Evolutionary conservation across 176 grass and related monocot genomes (phyloP), one percentile per base, ranked within the genome.

Genomic region (Aegilops bicornis): DNA sequence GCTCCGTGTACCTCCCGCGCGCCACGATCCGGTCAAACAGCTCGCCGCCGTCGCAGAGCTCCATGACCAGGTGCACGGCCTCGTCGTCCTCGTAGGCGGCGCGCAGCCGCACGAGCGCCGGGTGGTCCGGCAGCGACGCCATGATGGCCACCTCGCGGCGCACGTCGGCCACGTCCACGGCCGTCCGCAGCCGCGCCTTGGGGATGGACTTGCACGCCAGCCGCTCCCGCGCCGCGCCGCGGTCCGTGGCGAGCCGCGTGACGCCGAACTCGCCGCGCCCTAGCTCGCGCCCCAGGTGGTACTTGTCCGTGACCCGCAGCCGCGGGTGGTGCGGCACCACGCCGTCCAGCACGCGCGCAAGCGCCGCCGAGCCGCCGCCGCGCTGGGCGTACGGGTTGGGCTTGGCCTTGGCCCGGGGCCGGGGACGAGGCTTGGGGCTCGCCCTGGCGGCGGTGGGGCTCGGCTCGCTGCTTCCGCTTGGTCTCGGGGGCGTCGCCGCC

Each of bases 61-160:
- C 93, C 93, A 95, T 95, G 25, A 95, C 93, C 11, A 95, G 89
- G 91, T 95, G 93, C 71, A 95, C 93, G 17, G 93, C 93, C 1
- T 89, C 89, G 40, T 20, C 71, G 80, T 95, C 93, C 91, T 95
- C 93, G 81, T 93, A 95, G 0, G 91, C 88, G 0, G 89, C 93
- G 5, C 90, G 64, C 9, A 95, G 71, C 1, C 83, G 80, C 24
- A 95, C 93, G 11, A 94, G 84, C 50, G 90, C 88, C 63, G 92
- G 92, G 81, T 94, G 92, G 24, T 86, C 89, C 0, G 92, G 92
- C 4, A 94, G 85, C 48, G 89, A 83, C 60, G 92, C 88, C 92
- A 94, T 94, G 86, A 94, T 94, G 50, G 92, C 87, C 45, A 94
- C 92, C 91, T 96, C 94, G 0, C 94, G 84, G 0, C 91, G 70